Evolutionary conservation across 257 asterid genomes (phyloP).

Genomic region (Plantago elongata): DNA sequence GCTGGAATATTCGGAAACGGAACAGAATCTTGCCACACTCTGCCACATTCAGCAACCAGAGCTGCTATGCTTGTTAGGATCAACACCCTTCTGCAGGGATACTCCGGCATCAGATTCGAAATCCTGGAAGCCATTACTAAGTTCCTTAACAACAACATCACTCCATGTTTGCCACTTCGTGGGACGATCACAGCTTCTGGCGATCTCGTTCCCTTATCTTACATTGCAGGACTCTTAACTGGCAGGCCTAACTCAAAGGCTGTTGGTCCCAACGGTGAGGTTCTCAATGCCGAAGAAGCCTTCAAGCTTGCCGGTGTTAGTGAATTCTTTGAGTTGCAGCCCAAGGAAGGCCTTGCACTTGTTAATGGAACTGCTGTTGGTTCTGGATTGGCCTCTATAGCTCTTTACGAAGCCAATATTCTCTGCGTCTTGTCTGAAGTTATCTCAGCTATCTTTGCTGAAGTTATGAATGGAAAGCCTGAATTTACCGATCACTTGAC

Average conservation of each 20-base stretch:
- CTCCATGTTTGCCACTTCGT: slow-evolving; percentile 51
- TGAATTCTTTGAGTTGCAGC: slow-evolving; percentile 47
- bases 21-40: slow-evolving; percentile 34
- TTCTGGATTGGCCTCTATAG: slow-evolving; percentile 48
- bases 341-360: slow-evolving; percentile 56
- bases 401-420: slow-evolving; percentile 44
- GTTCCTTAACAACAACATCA: slow-evolving; percentile 43
- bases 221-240: slow-evolving; percentile 50
- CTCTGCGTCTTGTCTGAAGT: slow-evolving; percentile 37
- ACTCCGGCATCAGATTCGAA: slow-evolving; percentile 51
- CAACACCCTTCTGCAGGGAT: slow-evolving; percentile 58
- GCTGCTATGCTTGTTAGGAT: slow-evolving; percentile 56
- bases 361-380: slow-evolving; percentile 58
- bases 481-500: slow-evolving; percentile 59
- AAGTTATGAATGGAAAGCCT: slow-evolving; percentile 54
- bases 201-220: slow-evolving; percentile 50
- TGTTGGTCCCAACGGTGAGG: slow-evolving; percentile 35
- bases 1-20: slow-evolving; percentile 53
- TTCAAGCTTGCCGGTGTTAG: slow-evolving; percentile 42
- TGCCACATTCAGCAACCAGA: slow-evolving; percentile 48
- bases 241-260: slow-evolving; percentile 54
- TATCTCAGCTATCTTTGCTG: slow-evolving; percentile 49
- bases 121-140: slow-evolving; percentile 44
- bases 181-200: slow-evolving; percentile 56
- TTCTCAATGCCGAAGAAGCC: slow-evolving; percentile 40